Evolutionary conservation across 257 asterid species (phyloP), one percentile per base, ranked within the genome.

Genomic region (Primulina tabacum): DNA sequence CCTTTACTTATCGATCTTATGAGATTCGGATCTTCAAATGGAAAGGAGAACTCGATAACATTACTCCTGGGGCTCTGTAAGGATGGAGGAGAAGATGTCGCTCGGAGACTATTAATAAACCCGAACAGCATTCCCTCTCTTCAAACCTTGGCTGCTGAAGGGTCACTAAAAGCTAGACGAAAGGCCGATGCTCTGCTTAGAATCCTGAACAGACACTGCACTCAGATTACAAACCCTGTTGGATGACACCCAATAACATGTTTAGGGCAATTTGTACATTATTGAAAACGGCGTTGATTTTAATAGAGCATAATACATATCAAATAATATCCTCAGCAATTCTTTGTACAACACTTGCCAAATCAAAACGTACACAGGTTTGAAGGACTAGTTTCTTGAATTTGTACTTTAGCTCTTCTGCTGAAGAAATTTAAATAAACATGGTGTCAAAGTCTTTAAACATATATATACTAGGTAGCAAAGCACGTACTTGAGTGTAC

Each of bases 151-250:
- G 83, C 76, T 43, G 72, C 82, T 9, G 89, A 85, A 37, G 95
- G 95, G 18, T 88, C 96, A 5, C 38, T 81, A 34, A 84, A 81
- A 79, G 90, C 89, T 73, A 86, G 85, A 77, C 77, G 96, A 77
- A 88, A 90, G 76, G 92, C 96, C 33, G 92, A 88, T 70, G 96
- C 95, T 71, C 83, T 90, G 71, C 94, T 90, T 47, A 88, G 97
- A 82, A 77, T 90, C 80, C 90, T 90, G 70, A 82, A 83, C 75
- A 85, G 92, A 73, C 88, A 88, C 81, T 86, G 97, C 84, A 85
- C 86, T 35, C 87, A 84, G 47, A 63, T 77, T 75, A 72, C 83
- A 53, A 80, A 73, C 37, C 74, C 79, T 62, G 73, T 63, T 67
- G 76, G 72, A 69, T 76, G 69, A 79, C 59, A 62, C 63, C 56